Evolutionary conservation across 2,329 filamentous ascomycete genomes (phyloP), one percentile per base, ranked within the genome.

Genomic region (Cladophialophora immunda): DNA sequence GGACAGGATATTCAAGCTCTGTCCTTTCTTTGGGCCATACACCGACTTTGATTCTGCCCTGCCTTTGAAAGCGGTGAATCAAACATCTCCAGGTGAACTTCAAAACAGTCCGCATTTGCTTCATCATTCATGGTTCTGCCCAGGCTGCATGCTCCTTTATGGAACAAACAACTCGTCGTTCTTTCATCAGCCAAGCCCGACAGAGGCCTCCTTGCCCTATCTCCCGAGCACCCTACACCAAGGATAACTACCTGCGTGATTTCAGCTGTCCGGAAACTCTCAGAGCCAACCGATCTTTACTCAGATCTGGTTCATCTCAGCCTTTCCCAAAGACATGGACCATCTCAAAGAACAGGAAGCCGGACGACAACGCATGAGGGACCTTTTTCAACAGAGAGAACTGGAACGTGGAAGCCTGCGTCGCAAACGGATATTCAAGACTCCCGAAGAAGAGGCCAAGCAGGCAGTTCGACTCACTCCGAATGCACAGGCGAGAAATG

Each of bases 351-450:
- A 50, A 50, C 45, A 50, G 13, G 45, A 50, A 50, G 19, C 45
- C 9, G 45, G 45, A 1, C 55, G 55, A 0, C 55, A 58, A 13
- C 55, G 55, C n/a, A 58, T 41, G 55, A 25, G 55, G 4, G 34
- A 41, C 3, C 55, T 41, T 4, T 58, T 58, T 19, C 32, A 58
- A 34, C 55, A 58, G 32, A 25, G 55, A 27, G 55, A 58, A 19
- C 13, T 41, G 15, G 55, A 58, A 3, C 55, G 55, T 9, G 55
- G 55, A 8, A 58, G 55, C 19, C 55, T 58, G 34, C 32, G 17
- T 13, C 55, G n/a, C 55, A 58, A 58, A 29, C 55, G 27, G 1
- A 58, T 58, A 9, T 41, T 58, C 55, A 58, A 58, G 55, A 41
- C 55, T 45, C 13, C 34, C 5, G 55, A 58, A 30, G 34, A 58